phyloP scores from a whole-genome alignment of 2,329 filamentous ascomycete species.

The Trichoderma citrinoviride region DNA sequence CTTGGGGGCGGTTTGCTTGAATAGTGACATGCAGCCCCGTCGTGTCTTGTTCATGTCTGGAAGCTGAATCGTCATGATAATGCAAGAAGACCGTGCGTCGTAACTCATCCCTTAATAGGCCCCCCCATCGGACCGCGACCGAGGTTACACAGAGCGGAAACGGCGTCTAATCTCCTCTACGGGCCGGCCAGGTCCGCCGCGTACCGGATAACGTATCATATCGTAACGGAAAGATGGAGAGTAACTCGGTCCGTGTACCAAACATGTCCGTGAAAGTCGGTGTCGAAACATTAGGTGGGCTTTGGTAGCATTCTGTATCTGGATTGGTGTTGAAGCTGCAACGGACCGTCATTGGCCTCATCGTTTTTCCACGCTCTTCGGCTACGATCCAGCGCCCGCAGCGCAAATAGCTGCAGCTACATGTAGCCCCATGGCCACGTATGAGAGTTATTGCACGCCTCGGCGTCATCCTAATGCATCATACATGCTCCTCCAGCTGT shows the following conservation, averaged over 20 bases:
- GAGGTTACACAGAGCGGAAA: neutral
- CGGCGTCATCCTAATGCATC: neutral
- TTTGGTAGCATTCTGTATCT: neutral
- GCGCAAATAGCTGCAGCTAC: neutral
- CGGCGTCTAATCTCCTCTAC: neutral
- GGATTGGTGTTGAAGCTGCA: neutral
- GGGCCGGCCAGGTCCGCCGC: neutral
- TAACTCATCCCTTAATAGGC: slow-evolving; percentile 3
- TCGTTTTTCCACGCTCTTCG: neutral
- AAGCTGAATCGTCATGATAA: neutral
- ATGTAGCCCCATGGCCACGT: neutral
- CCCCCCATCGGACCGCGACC: neutral
- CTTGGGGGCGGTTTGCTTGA: neutral
- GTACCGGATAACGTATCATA: neutral
- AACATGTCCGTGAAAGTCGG: too few relatives aligned
- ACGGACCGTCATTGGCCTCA: neutral
- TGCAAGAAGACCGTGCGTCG: neutral
- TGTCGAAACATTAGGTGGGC: too few relatives aligned
- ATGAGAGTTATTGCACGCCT: neutral
- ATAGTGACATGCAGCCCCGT: neutral
- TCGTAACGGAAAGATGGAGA: neutral
- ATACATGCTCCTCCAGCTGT: neutral
- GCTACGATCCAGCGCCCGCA: slow-evolving; percentile 6
- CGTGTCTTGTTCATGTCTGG: neutral
- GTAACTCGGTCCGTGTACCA: neutral